A percentile compares a stretch with the other conserved stretches of the same genome.
phyloP scores from a whole-genome alignment of 2,329 filamentous ascomycete species.

The Ophidiomyces ophidiicola region DNA sequence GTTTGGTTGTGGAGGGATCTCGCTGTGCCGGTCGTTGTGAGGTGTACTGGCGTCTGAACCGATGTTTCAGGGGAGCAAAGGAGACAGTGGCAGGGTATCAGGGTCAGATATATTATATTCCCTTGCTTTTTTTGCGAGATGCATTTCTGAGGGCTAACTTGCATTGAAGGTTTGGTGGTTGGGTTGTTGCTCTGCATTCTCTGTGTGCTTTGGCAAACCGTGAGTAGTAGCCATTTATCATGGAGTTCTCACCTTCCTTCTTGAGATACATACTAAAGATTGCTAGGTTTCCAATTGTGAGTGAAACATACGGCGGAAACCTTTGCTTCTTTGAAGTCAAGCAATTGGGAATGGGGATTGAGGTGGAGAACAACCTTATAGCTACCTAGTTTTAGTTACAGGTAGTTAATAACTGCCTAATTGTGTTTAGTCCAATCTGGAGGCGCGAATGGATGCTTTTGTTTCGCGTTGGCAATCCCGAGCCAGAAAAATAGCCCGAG shows the following conservation, averaged over 20 bases:
- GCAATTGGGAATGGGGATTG: neutral
- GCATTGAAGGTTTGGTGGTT: conserved; percentile 5
- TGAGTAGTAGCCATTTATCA: neutral
- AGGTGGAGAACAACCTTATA: neutral
- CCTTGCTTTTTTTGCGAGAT: neutral
- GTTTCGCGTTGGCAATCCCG: too few species aligned
- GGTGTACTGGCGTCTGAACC: conserved; percentile 3
- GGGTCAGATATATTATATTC: neutral
- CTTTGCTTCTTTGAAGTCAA: neutral
- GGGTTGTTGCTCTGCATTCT: conserved; percentile 11
- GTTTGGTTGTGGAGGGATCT: conserved; percentile 28
- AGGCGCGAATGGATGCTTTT: too few species aligned
- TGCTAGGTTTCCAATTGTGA: neutral
- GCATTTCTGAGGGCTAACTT: neutral
- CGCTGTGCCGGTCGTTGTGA: conserved; percentile 14
- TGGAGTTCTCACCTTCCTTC: neutral
- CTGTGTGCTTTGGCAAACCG: conserved; percentile 6
- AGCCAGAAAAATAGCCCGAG: neutral
- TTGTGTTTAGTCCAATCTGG: too few species aligned
- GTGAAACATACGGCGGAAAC: neutral
- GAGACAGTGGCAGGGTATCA: conserved; percentile 1
- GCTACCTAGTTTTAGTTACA: too few species aligned
- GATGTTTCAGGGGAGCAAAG: neutral
- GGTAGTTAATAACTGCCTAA: too few species aligned
- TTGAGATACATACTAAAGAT: neutral